Base-by-base conservation (phyloP, 805 yeast genomes). In the Komagataella pastoris region DNA sequence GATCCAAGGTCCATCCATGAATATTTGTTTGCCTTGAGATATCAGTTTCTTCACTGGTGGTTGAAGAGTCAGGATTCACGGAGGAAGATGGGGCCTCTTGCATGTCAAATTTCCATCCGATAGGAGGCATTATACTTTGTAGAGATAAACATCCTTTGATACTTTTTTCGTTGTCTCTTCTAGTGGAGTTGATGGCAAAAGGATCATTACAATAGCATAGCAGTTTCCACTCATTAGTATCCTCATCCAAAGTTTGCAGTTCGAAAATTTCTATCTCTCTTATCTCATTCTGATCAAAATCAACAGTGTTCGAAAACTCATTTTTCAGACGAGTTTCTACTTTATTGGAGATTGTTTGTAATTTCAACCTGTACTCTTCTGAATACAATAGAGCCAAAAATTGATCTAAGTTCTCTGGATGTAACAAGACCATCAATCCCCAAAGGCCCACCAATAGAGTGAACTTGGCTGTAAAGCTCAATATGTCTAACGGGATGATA, bases 251-350 rank as follows among this genome's bases (percentile, higher is more conserved):
- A 54, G 67, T 66, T 56, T 85, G 93, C 43, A 85, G 66, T 62
- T 85, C 95, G 65, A 66, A 88, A 1, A 85, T 75, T 59, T 83
- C 88, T 17, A 83, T 79, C 54, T 75, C 74, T 49, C 72, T 70
- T 44, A 68, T 61, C 52, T 75, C 80, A 7, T 54, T 49, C 18
- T 74, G 71, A 47, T 75, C 74, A 17, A 65, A 56, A 18, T 66
- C 61, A 46, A 46, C 23, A 5, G 14, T 10, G n/a, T 30, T 30
- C 8, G 19, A n/a, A 10, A 48, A 23, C 49, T 48, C 46, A 7
- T 17, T 30, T 6, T 44, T 48, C 1, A 77, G 57, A 19, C 62
- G 59, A 19, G 60, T 59, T 58, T 85, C 90, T 17, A 76, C 54
- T 36, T 64, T 66, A 58, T 81, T 77, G 0, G 81, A 70, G 43